These are phyloP conservation scores for Phalaenopsis hybrid DNA, from an alignment of 116 monocot genomes.

Conservation along the genomic window DNA sequence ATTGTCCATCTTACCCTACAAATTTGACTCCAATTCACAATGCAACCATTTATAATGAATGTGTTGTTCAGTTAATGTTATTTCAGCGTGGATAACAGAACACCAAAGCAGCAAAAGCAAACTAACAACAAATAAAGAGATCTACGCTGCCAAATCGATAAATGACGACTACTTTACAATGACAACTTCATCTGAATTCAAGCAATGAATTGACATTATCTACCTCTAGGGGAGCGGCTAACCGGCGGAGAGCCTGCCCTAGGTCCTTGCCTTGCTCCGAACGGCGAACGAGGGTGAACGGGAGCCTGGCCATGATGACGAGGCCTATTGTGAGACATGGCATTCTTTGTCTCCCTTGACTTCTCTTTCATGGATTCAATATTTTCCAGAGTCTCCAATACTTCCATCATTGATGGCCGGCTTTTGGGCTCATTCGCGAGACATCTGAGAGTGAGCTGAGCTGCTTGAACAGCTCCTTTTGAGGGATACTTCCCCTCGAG, in stretches of 20 bases:
- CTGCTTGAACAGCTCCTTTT: constrained; percentile 26
- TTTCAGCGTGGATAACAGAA: neutral
- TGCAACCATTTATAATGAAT: neutral
- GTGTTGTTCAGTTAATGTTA: neutral
- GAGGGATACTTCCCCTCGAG: constrained; percentile 49
- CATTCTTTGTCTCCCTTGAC: constrained; percentile 6
- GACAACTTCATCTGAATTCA: neutral
- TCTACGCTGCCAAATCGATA: neutral
- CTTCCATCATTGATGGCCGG: constrained; percentile 40
- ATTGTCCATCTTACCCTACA: neutral
- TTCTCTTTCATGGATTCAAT: constrained; percentile 20
- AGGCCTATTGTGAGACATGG: neutral
- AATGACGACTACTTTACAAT: constrained; percentile 1
- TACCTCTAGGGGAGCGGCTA: neutral
- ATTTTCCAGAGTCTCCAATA: constrained; percentile 23
- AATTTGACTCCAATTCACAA: neutral
- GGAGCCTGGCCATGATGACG: constrained; percentile 6
- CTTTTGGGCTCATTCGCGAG: constrained; percentile 27
- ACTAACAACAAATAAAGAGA: neutral
- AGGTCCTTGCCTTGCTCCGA: neutral
- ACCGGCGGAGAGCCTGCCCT: neutral
- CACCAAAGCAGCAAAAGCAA: neutral
- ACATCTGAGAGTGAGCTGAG: constrained; percentile 23
- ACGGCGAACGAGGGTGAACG: neutral
- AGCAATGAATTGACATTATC: neutral